phyloP scores from a whole-genome alignment of 208 protist genomes.

The Naegleria fowleri region DNA sequence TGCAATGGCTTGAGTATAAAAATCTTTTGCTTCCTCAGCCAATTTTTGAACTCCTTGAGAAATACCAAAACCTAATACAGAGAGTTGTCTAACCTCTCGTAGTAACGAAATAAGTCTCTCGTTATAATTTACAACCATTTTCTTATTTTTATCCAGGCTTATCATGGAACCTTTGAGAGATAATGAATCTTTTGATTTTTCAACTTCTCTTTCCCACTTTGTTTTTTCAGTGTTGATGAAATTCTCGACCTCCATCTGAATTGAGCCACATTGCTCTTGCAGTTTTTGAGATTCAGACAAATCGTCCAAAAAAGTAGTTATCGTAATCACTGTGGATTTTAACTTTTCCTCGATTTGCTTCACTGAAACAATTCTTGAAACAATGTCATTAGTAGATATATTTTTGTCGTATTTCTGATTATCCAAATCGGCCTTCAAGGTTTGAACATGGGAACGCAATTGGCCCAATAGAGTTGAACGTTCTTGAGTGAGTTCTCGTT shows the following conservation, averaged over 20 bases:
- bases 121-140: slow-evolving; percentile 27
- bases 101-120: neutral
- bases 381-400: neutral
- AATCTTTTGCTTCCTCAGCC: slow-evolving; percentile 55
- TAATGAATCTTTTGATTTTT: neutral
- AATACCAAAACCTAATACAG: slow-evolving; percentile 44
- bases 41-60: slow-evolving; percentile 63
- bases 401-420: neutral
- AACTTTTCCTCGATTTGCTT: slow-evolving; percentile 23
- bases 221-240: neutral
- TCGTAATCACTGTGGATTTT: neutral
- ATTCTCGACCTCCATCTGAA: neutral
- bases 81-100: neutral
- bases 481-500: neutral
- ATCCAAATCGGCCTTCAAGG: neutral
- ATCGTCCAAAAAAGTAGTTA: slow-evolving; percentile 16
- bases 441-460: neutral
- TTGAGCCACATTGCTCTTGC: neutral
- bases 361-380: neutral
- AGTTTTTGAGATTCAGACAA: neutral
- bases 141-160: neutral
- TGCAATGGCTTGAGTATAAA: slow-evolving; percentile 65
- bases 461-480: neutral
- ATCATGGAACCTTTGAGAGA: neutral
- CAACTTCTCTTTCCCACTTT: neutral